Evolutionary conservation across 2,329 filamentous ascomycete species (phyloP), one percentile per base, ranked within the genome.

Genomic region (Xylariaceae sp.): DNA sequence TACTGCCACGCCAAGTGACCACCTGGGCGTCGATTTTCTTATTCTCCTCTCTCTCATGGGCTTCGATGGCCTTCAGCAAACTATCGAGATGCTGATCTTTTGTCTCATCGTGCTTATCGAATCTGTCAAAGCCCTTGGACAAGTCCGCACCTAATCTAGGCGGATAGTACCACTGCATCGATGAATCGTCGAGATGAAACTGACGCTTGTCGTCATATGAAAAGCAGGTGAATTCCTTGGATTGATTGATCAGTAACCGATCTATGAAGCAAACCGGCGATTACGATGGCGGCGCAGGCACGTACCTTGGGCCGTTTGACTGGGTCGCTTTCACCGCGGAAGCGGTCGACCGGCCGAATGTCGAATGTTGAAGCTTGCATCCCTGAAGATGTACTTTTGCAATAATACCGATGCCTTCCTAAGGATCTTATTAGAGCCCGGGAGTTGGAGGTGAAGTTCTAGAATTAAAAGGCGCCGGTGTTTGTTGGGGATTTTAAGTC

Each of bases 41-140:
- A 2, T 83, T 82, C 0, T 81, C 84, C 65, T 85, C 79, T 72
- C 86, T 80, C 74, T 97, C 94, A 65, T 90, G 80, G 30, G 82
- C 81, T 53, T 86, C 79, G 51, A 99, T 84, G 0, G 92, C 88
- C 61, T 84, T 86, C 18, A 99, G 78, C 35, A 99, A 78, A 61
- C 88, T 88, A 69, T 95, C 89, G 2, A 99, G 78, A 74, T 99
- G 94, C 67, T 94, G 90, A 72, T 96, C 91, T n/a, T 78, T 77
- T 0, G 84, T 82, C 71, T 94, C 89, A 73, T 97, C 89, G 51
- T 92, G 84, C 71, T 93, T 89, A 64, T 88, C 80, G 73, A 97
- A 97, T 0, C 78, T 85, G 5, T 94, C 85, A 68, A 92, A 96
- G 0, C 94, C 94, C 41, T 80, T 79, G 18, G 86, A 93, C 44